Base-by-base conservation (phyloP, 306 rosid species). In the Delonix regia region DNA sequence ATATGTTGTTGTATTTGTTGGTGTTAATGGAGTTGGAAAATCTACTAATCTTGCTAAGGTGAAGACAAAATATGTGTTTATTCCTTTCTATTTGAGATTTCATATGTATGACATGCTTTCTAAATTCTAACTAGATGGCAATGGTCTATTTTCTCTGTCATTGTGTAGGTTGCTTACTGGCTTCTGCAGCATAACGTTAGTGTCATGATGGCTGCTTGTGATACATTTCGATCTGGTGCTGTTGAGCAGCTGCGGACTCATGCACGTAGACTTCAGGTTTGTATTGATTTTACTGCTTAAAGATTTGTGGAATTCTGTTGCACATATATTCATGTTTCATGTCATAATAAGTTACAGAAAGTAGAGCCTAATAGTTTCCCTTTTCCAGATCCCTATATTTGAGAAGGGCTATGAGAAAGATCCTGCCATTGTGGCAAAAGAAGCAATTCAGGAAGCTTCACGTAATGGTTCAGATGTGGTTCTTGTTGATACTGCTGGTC, bases 151-250 rank as follows among this genome's bases (percentile, higher is more conserved):
- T 60, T 21, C 9, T 64, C 56, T 69, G 45, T 34, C 21, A 55
- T 48, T 71, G 24, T 77, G 74, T 87, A 95, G 99, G 99, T 95
- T 89, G 99, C 99, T 62, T 93, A 96, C 86, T 96, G 99, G 99
- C 98, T 96, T 76, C 88, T 28, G 81, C 94, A 96, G 84, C 99
- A 96, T 80, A 79, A 91, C 0, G 72, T 90, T 69, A 91, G 85
- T 77, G 99, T 96, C 71, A 96, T 85, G 98, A 91, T 96, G 99
- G 99, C 98, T 75, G 99, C 99, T 61, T 96, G 99, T 85, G 99
- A 96, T 80, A 96, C 99, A 60, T 96, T 96, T 85, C 86, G 99
- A 72, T 96, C 99, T 6, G 99, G 99, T 67, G 99, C 99, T 67
- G 99, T 96, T 75, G 99, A 96, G 82, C 99, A 96, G 93, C 89